Base-by-base conservation (phyloP, 441 rosid genomes). In the Caryocar brasiliense region DNA sequence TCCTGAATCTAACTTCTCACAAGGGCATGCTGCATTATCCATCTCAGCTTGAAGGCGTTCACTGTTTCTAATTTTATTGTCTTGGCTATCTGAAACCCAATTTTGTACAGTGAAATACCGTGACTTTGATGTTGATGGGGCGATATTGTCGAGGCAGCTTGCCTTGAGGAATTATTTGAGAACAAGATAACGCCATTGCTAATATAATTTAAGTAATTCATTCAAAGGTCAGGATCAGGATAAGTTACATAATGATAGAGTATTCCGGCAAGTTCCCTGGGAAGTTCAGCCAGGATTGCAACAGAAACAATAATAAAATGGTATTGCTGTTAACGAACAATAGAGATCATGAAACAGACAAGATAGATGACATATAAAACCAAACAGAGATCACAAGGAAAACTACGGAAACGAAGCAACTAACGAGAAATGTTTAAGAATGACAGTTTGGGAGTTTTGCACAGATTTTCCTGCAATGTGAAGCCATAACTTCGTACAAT, bases 71-170 rank as follows among this genome's bases (percentile, higher is more conserved):
- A n/a, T n/a, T n/a, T n/a, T n/a, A n/a, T n/a, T n/a, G n/a, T n/a
- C n/a, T n/a, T n/a, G n/a, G n/a, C n/a, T n/a, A n/a, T n/a, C n/a
- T n/a, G n/a, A n/a, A n/a, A n/a, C n/a, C n/a, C n/a, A n/a, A n/a
- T n/a, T n/a, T n/a, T 15, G 20, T 18, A 29, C 10, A 58, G 28
- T 32, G 14, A 15, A 26, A 18, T 34, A 37, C 40, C 27, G 32
- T 3, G 6, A 41, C 15, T 0, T 14, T 22, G 65, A 59, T 48
- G 43, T 6, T 20, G 61, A 46, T 28, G 19, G 10, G 61, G 8
- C 29, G 68, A 49, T 50, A 29, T 13, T 49, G 29, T 29, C 68
- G 12, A 64, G 49, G 55, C 22, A 47, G 54, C 40, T 42, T 37
- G 35, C 48, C 5, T 4, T 15, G 34, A 2, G n/a, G 15, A 2